phyloP scores from a whole-genome alignment of 106 monocot species.

The Vanilla planifolia region DNA sequence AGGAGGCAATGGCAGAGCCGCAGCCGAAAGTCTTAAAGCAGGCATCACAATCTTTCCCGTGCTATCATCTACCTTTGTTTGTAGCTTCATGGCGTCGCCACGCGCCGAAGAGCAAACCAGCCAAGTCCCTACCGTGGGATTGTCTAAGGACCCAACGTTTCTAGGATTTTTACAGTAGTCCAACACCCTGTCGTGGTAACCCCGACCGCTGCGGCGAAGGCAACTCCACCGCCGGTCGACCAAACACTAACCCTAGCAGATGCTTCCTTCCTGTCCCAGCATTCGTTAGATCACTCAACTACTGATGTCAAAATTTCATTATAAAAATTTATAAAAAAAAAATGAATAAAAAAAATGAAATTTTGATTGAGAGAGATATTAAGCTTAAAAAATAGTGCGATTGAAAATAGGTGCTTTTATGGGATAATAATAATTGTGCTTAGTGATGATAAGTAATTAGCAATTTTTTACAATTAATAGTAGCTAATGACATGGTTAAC shows the following conservation, averaged over 20 bases:
- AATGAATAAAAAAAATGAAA: too few relatives aligned
- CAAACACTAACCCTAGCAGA: conserved; percentile 15
- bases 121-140: conserved; percentile 71
- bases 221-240: not conserved
- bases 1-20: conserved; percentile 83
- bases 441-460: too few relatives aligned
- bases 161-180: conserved; percentile 85
- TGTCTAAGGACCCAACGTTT: conserved; percentile 88
- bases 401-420: too few relatives aligned
- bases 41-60: conserved; percentile 77
- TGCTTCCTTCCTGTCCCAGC: conserved; percentile 1
- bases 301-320: too few relatives aligned
- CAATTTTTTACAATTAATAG: too few relatives aligned
- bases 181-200: conserved; percentile 83
- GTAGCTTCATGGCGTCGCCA: conserved; percentile 90
- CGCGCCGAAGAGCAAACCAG: conserved; percentile 81
- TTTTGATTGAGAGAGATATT: too few relatives aligned
- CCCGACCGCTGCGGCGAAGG: not conserved
- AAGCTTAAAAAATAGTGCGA: too few relatives aligned
- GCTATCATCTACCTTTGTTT: conserved; percentile 73
- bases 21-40: conserved; percentile 93
- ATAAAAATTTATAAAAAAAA: too few relatives aligned
- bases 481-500: too few relatives aligned
- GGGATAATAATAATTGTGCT: too few relatives aligned
- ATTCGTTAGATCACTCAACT: too few relatives aligned